Base-by-base conservation (phyloP, 2,329 filamentous ascomycete genomes). In the Alternaria arbusti region DNA sequence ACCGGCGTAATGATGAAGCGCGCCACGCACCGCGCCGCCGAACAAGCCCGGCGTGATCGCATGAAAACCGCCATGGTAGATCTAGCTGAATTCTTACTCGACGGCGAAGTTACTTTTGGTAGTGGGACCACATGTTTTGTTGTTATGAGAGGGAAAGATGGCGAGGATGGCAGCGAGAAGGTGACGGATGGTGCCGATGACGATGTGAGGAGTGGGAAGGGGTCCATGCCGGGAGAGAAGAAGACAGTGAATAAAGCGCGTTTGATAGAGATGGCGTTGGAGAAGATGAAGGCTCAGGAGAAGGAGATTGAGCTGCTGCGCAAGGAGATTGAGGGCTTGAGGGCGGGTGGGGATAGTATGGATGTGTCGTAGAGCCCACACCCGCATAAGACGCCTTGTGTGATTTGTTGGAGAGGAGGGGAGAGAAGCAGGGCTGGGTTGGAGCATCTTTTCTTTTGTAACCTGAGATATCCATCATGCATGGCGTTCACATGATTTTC, bases 31-130 rank as follows among this genome's bases (percentile, higher is more conserved):
- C 74, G 74, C 3, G 74, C 74, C 2, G 74, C 74, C 3, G 74
- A 76, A 59, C 74, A 76, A n/a, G 74, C 74, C 12, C 71, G 74
- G 11, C 71, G 74, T n/a, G 74, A 76, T 47, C 63, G 74, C 22
- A 76, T 76, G 74, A 76, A 76, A 32, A 71, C 62, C 2, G 74
- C 72, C n/a, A 75, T 76, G 74, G 71, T 76, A 2, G 72, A 76
- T 17, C 40, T 76, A 4, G 74, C 72, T 3, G 74, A 76, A 20
- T 75, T 74, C 13, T 13, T 76, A 40, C 67, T 76, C 3, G 74
- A 75, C 23, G 74, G 74, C 40, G 74, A 76, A 61, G 74, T 76
- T 11, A 76, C 74, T 7, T 76, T 76, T 60, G 74, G 74, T 1
- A 73, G 66, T 4, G 74, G 74, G 1, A 76, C 74, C 10, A 76